Percentiles rank a stretch among this genome's conserved stretches.
Evolutionary conservation across 768 basidiomycete species (phyloP).

Genomic region (Leccinellum albellum): DNA sequence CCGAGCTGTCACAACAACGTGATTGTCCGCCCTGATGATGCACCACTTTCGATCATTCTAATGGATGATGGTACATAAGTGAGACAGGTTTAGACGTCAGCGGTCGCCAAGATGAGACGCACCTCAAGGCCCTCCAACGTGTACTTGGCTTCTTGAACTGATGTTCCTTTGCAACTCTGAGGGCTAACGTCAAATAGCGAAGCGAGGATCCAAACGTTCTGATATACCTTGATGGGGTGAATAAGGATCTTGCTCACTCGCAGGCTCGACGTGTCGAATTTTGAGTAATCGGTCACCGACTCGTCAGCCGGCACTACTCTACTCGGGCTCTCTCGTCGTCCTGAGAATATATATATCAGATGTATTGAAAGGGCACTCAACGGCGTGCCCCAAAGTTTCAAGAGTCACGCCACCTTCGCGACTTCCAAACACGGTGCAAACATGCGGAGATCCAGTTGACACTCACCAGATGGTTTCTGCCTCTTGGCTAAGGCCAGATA

Average conservation of each 20-base stretch:
- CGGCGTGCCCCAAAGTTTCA: too few relatives aligned
- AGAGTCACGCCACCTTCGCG: background rate
- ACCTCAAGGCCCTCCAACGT: conserved; percentile 67
- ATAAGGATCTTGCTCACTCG: conserved; percentile 55
- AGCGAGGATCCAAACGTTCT: background rate
- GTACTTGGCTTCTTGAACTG: conserved; percentile 53
- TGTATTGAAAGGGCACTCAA: background rate
- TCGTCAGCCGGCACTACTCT: background rate
- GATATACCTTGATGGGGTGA: conserved; percentile 61
- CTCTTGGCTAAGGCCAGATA: conserved; percentile 14
- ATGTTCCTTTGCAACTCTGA: conserved; percentile 70
- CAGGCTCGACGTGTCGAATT: conserved; percentile 32
- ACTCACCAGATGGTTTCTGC: conserved; percentile 15
- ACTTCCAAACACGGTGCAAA: conserved; percentile 1
- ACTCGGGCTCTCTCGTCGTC: background rate
- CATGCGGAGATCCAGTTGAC: background rate
- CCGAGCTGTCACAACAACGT: conserved; percentile 63
- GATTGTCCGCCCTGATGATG: conserved; percentile 54
- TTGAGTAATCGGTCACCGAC: conserved; percentile 7
- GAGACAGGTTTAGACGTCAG: background rate
- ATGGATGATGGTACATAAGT: background rate
- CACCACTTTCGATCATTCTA: conserved; percentile 74
- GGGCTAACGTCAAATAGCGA: background rate
- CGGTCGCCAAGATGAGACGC: conserved; percentile 9
- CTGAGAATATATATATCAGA: conserved; percentile 13